phyloP scores from a whole-genome alignment of 176 grass and related monocot species.

The Poa annua region DNA sequence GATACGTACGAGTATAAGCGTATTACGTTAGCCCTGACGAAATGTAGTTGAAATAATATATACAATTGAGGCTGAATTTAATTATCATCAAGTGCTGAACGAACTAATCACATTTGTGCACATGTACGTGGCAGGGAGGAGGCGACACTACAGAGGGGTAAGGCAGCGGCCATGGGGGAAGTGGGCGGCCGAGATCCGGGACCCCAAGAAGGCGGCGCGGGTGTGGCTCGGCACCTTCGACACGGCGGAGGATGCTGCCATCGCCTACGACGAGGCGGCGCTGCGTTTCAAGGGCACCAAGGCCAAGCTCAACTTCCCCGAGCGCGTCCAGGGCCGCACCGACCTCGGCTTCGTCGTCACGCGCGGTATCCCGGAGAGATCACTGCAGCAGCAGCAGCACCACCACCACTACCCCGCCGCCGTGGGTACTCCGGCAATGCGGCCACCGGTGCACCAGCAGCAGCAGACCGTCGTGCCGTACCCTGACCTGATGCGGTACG shows the following conservation, averaged over 20 bases:
- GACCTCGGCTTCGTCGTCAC: conserved; percentile 66
- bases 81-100: not conserved
- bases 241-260: conserved; percentile 71
- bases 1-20: conserved; percentile 3
- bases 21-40: conserved; percentile 44
- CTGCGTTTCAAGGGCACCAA: conserved; percentile 71
- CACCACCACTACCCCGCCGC: not conserved
- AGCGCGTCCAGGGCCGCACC: conserved; percentile 85
- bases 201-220: conserved; percentile 70
- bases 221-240: conserved; percentile 76
- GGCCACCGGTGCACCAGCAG: conserved; percentile 20
- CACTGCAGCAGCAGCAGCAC: conserved; percentile 25
- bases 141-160: conserved; percentile 64
- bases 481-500: conserved; percentile 82
- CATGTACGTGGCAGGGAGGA: conserved; percentile 12
- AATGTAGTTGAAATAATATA: not conserved
- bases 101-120: not conserved
- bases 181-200: conserved; percentile 71
- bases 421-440: conserved; percentile 20
- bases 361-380: conserved; percentile 50
- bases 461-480: conserved; percentile 47
- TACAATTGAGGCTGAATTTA: not conserved
- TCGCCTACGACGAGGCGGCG: conserved; percentile 70
- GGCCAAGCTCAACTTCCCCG: conserved; percentile 77
- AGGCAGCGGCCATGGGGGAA: conserved; percentile 76